Evolutionary conservation across 129 eudicot genomes (phyloP), one percentile per base, ranked within the genome.

Genomic region (Deinandra increscens): DNA sequence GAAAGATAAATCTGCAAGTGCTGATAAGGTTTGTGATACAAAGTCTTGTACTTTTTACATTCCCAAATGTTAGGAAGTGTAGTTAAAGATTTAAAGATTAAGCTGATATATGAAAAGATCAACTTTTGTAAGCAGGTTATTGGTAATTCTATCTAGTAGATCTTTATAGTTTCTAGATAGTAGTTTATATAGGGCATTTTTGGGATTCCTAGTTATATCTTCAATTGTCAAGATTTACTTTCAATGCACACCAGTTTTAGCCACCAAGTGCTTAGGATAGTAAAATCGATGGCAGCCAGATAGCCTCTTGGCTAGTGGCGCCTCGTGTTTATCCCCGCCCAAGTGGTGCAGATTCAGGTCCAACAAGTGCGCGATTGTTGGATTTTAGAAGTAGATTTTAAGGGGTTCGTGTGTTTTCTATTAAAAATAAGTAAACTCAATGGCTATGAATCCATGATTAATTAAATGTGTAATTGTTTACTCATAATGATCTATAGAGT

Each of bases 1-100:
- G 83, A 84, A 77, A 20, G 85, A 77, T 61, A 72, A 77, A 69
- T 36, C 68, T 62, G 72, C 63, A 56, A 75, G 46, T 60, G 79
- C 70, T 75, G 83, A 83, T 68, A 82, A 79, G 88, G 89, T 87
- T 67, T 75, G 71, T 59, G 64, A 31, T 73, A 29, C 17, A 60
- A 61, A n/a, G 22, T 19, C 5, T 53, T 60, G 48, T 1, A 9
- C 42, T 48, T 38, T 29, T 6, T 39, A 29, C 43, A 58, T 75
- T 42, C 17, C 34, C 11, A 58, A 33, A 12, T 20, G 12, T 61
- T 19, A 19, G 60, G 33, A 29, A 36, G 18, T 50, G 51, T 7
- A 43, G 19, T 71, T 51, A 66, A 4, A 46, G 31, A 7, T 15
- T 19, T 4, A 15, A 51, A 22, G 14, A 26, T 36, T 36, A 22